Evolutionary conservation across 306 rosid genomes (phyloP).

Genomic region (Purshia tridentata): DNA sequence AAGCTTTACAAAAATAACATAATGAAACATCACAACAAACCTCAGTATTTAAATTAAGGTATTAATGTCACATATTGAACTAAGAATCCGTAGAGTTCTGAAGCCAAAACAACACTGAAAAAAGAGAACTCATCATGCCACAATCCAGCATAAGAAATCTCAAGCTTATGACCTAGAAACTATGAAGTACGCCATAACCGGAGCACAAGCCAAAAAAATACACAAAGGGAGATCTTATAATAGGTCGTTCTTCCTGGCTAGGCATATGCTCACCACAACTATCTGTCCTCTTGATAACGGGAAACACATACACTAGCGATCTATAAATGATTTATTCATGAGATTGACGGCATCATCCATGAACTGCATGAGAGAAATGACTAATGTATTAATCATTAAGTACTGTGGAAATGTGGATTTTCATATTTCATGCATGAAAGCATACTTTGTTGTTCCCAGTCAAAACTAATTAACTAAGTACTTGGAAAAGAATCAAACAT

Average conservation of each 20-base stretch:
- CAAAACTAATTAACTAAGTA: neutral
- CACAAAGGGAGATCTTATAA: neutral
- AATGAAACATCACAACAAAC: neutral
- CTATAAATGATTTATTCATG: slow-evolving; percentile 89
- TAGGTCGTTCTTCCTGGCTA: slow-evolving; percentile 21
- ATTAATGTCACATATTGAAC: neutral
- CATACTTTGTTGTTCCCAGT: neutral
- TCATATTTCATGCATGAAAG: neutral
- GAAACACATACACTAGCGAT: slow-evolving; percentile 45
- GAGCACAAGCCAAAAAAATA: slow-evolving; percentile 13
- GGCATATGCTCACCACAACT: slow-evolving; percentile 22
- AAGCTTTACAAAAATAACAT: neutral
- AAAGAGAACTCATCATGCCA: neutral
- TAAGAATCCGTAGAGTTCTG: neutral
- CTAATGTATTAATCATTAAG: neutral
- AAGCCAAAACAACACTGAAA: neutral
- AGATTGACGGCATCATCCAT: slow-evolving; percentile 90
- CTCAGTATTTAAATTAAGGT: neutral
- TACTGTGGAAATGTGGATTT: neutral
- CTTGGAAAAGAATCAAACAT: neutral
- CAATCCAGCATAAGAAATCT: neutral
- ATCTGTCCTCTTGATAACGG: slow-evolving; percentile 16
- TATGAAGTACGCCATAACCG: neutral
- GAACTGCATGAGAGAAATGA: slow-evolving; percentile 58
- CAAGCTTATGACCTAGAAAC: neutral